Conservation (phyloP, 441 rosid species). For the Geranium incanum region DNA sequence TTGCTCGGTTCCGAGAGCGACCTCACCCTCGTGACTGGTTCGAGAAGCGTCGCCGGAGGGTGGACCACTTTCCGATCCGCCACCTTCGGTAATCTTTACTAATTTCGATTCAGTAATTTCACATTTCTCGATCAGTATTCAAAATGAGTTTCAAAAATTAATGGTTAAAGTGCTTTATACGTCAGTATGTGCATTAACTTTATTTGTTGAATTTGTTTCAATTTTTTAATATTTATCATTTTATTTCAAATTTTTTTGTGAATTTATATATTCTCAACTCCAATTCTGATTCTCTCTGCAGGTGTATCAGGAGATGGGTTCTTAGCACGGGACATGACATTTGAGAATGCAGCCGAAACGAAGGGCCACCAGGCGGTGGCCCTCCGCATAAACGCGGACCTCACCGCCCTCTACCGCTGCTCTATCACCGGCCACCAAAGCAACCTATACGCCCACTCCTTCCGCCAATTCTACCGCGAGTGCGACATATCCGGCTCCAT, state of each 20-base stretch:
- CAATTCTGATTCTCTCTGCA: slow-evolving; percentile 17
- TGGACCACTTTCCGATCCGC: slow-evolving; percentile 47
- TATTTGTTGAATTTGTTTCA: no score
- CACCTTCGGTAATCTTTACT: no score
- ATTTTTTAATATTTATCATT: no score
- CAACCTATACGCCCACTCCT: slow-evolving; percentile 29
- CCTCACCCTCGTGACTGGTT: slow-evolving; percentile 52
- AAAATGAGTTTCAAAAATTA: slow-evolving; percentile 51
- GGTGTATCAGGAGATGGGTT: slow-evolving; percentile 84
- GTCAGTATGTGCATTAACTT: no score
- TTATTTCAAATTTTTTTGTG: no score
- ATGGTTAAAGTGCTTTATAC: no score
- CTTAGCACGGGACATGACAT: slow-evolving; percentile 59
- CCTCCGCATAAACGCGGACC: slow-evolving; percentile 62
- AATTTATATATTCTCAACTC: slow-evolving; percentile 35
- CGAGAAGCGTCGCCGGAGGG: slow-evolving; percentile 55
- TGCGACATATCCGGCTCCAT: slow-evolving; percentile 70
- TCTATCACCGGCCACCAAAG: slow-evolving; percentile 58
- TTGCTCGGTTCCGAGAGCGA: slow-evolving; percentile 63
- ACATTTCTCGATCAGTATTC: no score
- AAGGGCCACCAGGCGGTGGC: slow-evolving; percentile 76
- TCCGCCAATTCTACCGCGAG: slow-evolving; percentile 60
- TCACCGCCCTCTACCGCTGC: slow-evolving; percentile 56
- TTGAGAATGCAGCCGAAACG: slow-evolving; percentile 70
- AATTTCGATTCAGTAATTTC: no score